Base-by-base conservation (phyloP, 139 green algal genomes). In the Haematococcus lacustris region DNA sequence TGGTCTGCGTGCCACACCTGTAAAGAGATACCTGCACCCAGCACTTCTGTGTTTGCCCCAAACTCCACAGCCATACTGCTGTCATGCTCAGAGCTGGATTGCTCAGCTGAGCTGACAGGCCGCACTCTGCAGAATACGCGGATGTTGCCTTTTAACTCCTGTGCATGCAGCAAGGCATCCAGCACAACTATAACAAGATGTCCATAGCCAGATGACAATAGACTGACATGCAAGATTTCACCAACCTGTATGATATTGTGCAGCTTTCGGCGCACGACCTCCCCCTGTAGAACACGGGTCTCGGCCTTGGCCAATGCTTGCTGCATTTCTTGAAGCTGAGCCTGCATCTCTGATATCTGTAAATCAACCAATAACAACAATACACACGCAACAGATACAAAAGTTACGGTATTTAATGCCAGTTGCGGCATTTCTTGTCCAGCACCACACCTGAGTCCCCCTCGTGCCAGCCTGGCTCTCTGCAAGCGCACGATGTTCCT, bases 71-170 rank as follows among this genome's bases (percentile, higher is more conserved):
- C 40, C 67, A 75, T 59, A 7, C 4, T 37, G 28, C 35, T 67
- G 53, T 78, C 79, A 38, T 78, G 71, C 5, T 73, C 73, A 3
- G 51, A n/a, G 9, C 62, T 50, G 4, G 69, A 51, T 28, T 70
- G 62, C 60, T 88, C 85, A 5, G 50, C 51, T 38, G 37, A 37
- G 39, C 75, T 80, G 32, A 83, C 51, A 2, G 93, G 93, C 0
- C 92, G 80, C 51, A 97, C 88, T 1, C 93, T 83, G 75, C 87
- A 92, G 81, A 97, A 97, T n/a, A 98, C 93, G 4, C 93, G 82
- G 71, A 98, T 95, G 83, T 98, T 98, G 71, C 93, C 93, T 66
- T 94, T 94, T 39, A 97, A 82, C 81, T 96, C 90, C 88, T 93
- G 85, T 40, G 57, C 21, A 33, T 13, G 57, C 21, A 30, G 17